Percentiles rank a stretch among this genome's conserved stretches.
These are phyloP conservation scores for Talaromyces piceae DNA, from an alignment of 2,329 filamentous ascomycete genomes.

Conservation along the genomic window DNA sequence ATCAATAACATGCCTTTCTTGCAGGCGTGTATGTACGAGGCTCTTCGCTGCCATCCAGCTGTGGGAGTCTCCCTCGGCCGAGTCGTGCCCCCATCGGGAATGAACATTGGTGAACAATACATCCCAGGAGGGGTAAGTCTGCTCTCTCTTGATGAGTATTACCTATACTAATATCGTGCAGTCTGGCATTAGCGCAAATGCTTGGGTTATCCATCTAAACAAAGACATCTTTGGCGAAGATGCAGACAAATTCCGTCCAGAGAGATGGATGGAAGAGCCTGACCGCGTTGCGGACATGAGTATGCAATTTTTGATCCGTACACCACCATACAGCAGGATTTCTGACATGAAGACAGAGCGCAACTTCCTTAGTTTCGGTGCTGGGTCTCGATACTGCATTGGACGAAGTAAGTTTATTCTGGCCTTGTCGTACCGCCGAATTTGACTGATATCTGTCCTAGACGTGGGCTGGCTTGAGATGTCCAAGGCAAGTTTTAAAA, in stretches of 20 bases:
- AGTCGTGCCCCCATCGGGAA: constrained; percentile 13
- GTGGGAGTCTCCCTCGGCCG: constrained; percentile 14
- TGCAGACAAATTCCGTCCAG: constrained; percentile 8
- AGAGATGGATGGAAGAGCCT: constrained; percentile 5
- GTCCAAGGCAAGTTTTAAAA: constrained; percentile 7
- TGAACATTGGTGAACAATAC: constrained; percentile 10
- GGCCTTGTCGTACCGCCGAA: neutral
- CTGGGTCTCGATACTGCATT: constrained; percentile 12
- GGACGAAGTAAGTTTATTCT: constrained; percentile 12
- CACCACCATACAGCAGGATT: neutral
- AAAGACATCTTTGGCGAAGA: constrained; percentile 10
- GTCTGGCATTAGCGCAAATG: constrained; percentile 4
- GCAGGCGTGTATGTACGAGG: constrained; percentile 16
- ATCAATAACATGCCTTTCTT: constrained; percentile 28
- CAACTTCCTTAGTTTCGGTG: constrained; percentile 14
- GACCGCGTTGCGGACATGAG: constrained; percentile 5
- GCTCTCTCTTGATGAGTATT: neutral
- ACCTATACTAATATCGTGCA: neutral
- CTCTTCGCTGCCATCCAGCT: constrained; percentile 13
- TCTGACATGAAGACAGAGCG: constrained; percentile 5
- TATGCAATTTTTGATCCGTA: neutral
- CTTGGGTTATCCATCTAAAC: constrained; percentile 8
- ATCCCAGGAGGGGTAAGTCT: constrained; percentile 14
- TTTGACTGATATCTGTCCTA: neutral
- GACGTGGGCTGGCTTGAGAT: constrained; percentile 15